Evolutionary conservation across 2,329 filamentous ascomycete genomes (phyloP).

Genomic region (Pleomassaria siparia): DNA sequence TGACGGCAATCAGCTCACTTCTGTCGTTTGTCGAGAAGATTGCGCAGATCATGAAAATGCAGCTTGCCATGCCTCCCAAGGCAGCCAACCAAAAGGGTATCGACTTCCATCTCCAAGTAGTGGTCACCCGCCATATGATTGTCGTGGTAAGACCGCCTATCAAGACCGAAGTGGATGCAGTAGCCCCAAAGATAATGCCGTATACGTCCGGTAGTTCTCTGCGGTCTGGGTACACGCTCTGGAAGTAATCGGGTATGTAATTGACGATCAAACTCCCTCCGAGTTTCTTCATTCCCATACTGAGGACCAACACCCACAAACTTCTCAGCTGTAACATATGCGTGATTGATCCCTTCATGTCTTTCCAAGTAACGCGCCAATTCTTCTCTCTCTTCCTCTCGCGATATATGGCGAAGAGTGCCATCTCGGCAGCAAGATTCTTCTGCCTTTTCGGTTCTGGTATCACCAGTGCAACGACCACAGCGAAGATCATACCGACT

Average conservation of each 20-base stretch:
- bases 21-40: constrained; percentile 12
- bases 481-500: background rate
- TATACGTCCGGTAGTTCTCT: constrained; percentile 16
- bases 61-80: constrained; percentile 27
- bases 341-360: constrained; percentile 6
- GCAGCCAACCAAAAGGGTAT: constrained; percentile 19
- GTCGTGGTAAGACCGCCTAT: constrained; percentile 19
- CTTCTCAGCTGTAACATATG: constrained; percentile 20
- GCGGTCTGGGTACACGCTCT: constrained; percentile 16
- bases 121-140: constrained; percentile 12
- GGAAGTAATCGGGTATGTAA: constrained; percentile 27
- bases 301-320: constrained; percentile 26
- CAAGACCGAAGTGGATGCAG: constrained; percentile 25
- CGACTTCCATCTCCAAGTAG: constrained; percentile 3
- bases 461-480: background rate
- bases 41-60: constrained; percentile 25
- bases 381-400: constrained; percentile 2
- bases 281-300: constrained; percentile 19
- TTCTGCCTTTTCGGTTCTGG: constrained; percentile 15
- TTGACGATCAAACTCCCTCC: constrained; percentile 24
- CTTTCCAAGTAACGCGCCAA: background rate
- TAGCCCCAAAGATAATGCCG: constrained; percentile 26
- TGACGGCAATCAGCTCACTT: background rate
- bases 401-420: constrained; percentile 10
- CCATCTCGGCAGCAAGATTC: constrained; percentile 5